Conservation (phyloP, 225 moss, liverwort and hornwort species). For the Ulota crispa region DNA sequence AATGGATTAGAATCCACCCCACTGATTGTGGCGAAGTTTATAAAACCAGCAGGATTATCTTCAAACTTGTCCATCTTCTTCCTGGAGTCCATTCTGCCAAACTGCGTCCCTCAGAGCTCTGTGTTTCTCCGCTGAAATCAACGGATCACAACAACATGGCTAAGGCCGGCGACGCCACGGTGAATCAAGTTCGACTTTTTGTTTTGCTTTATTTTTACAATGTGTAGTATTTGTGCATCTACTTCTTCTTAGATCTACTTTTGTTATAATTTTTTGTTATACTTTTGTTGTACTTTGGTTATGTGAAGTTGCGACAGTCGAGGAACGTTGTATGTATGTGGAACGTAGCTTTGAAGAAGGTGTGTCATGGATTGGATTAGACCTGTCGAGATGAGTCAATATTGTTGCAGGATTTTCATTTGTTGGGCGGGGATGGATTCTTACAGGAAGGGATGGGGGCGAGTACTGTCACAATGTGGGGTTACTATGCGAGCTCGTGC, state of each 20-base stretch:
- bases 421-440: neutral
- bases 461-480: constrained; percentile 50
- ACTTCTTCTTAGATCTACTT: too few species aligned
- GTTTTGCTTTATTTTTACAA: neutral
- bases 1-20: too few species aligned
- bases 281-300: neutral
- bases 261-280: too few species aligned
- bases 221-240: neutral
- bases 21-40: too few species aligned
- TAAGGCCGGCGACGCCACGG: neutral
- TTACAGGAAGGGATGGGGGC: constrained; percentile 34
- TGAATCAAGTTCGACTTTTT: neutral
- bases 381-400: neutral
- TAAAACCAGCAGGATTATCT: too few species aligned
- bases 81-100: too few species aligned
- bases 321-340: neutral
- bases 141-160: constrained; percentile 13
- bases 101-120: too few species aligned
- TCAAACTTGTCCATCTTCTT: neutral
- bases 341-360: neutral
- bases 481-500: constrained; percentile 59
- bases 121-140: neutral
- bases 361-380: neutral
- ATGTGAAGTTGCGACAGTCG: neutral
- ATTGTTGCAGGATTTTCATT: neutral